Evolutionary conservation across 2,329 filamentous ascomycete genomes (phyloP), one percentile per base, ranked within the genome.

Genomic region (Microascus cirrosus): DNA sequence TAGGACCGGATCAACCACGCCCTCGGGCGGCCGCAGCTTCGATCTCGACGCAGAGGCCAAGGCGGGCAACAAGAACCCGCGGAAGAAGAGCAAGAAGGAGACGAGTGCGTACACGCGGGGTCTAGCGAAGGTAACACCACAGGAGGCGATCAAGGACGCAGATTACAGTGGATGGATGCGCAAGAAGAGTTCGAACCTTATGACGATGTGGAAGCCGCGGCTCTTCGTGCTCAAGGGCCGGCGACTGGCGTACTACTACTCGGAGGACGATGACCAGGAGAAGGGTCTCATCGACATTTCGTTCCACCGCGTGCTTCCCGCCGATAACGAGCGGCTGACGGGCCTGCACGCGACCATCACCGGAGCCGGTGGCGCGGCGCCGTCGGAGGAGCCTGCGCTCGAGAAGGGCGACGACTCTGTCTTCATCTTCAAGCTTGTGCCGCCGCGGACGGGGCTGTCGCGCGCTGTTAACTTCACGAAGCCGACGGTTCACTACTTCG

Each of bases 121-220:
- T 0, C 74, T 97, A 48, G 81, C 89, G 64, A 91, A 92, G 71
- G 87, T 93, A 60, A 75, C 82, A 0, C 94, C 94, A 0, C 78
- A 84, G 58, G 90, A 96, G 68, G 91, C 93, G 60, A 94, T 96
- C 71, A 76, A 84, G 61, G 85, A 84, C 61, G 93, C 90, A 58
- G 93, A 99, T 67, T 97, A 96, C 70, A 93, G 87, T 66, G 94
- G 94, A 1, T 99, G 94, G 94, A 99, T 99, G 94, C 97, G 94
- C 78, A 99, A 99, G 80, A 92, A 95, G 72, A 96, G 90, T 60
- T 93, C 90, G 1, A 94, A 93, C 66, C 77, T 97, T 36, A 96
- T 99, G 86, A 91, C 91, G 2, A 96, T 92, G 1, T 99, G 94
- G 94, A 99, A 97, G 68, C 89, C 92, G 13, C 86, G 94, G 13